Conservation (phyloP, 2,329 filamentous ascomycete genomes). For the Fusarium irregulare region DNA sequence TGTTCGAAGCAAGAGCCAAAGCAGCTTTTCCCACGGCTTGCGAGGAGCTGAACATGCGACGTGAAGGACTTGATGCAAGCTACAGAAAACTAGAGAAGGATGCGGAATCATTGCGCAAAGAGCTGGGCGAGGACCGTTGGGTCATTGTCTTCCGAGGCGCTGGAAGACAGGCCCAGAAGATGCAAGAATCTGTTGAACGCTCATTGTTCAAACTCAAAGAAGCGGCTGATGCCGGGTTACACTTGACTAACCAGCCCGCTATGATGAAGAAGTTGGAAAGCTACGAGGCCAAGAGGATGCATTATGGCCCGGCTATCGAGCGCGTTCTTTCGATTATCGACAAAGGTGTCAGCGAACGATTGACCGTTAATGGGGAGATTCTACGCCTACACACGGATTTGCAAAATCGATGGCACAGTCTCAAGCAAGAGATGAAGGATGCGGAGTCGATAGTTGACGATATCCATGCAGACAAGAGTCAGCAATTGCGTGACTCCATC, state of each 20-base stretch:
- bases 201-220: conserved; percentile 86
- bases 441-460: conserved; percentile 83
- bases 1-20: conserved; percentile 83
- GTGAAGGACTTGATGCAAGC: conserved; percentile 79
- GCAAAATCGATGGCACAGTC: conserved; percentile 80
- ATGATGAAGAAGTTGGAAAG: conserved; percentile 88
- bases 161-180: conserved; percentile 90
- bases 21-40: conserved; percentile 89
- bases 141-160: conserved; percentile 94
- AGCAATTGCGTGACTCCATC: conserved; percentile 89
- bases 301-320: conserved; percentile 94
- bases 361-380: conserved; percentile 97
- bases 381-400: conserved; percentile 87
- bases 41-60: conserved; percentile 83
- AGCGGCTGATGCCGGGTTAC: conserved; percentile 78
- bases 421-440: conserved; percentile 81
- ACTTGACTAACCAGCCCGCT: conserved; percentile 75
- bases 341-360: conserved; percentile 92
- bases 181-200: conserved; percentile 94
- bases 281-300: conserved; percentile 93
- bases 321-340: conserved; percentile 92
- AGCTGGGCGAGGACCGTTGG: conserved; percentile 96
- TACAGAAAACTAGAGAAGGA: conserved; percentile 92
- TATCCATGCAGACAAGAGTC: conserved; percentile 71
- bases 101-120: conserved; percentile 87